Evolutionary conservation across 805 yeast genomes (phyloP), one percentile per base, ranked within the genome.

Genomic region (Lipomyces chichibuensis): DNA sequence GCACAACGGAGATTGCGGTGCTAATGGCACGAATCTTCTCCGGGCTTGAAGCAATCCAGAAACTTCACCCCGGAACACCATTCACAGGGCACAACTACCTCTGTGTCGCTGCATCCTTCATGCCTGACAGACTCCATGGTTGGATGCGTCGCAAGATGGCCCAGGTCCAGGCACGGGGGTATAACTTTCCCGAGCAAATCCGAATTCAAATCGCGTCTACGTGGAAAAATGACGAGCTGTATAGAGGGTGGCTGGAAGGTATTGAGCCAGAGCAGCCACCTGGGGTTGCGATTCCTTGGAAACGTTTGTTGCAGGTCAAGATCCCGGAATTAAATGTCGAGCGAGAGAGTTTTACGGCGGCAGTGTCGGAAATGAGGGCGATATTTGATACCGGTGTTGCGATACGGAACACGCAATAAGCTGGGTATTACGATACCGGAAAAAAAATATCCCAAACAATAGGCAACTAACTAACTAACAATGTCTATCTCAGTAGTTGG

Each of bases 121-220:
- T 67, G 68, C 68, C 68, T 3, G 62, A 60, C 7, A 33, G 54
- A n/a, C 57, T 65, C 20, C 69, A 65, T 29, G 59, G 20, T 39
- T 67, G 71, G 71, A 60, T 63, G 11, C 66, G 71, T 23, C 61
- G 71, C 59, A 65, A 58, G n/a, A 53, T 67, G 37, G 69, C 71
- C 4, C 64, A 57, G 39, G 62, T 67, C 35, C 71, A 65, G 52
- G 66, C 71, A 0, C 33, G 43, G 29, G 71, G 71, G 14, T 67
- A 61, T 43, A 43, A 63, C 55, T 65, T 67, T 52, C 66, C 71
- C 8, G 66, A 67, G n/a, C 64, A 67, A 52, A 33, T 67, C 43
- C 64, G 71, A 2, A 33, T 58, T 49, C 65, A 65, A n/a, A 35
- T 67, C 11, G 71, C 71, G n/a, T 32, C 57, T 9, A 20, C 49